Conservation (phyloP, 78 protist species). For the Dictyostelium citrinum region DNA sequence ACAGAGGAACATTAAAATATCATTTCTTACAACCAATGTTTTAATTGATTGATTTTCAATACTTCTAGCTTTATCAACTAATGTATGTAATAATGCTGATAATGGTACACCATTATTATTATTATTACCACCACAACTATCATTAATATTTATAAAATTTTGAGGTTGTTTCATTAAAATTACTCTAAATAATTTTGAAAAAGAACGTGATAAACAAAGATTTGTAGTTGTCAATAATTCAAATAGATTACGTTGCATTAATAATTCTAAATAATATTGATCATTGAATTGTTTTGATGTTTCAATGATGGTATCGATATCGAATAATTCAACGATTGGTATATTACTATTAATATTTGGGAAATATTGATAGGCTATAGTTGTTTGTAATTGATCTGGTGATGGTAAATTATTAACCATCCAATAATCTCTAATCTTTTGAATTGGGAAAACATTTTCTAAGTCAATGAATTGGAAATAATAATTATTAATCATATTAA, state of each 20-base stretch:
- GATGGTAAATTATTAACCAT: not conserved
- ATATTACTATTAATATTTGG: not conserved
- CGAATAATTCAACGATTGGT: not conserved
- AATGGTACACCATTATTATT: not conserved
- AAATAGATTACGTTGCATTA: not conserved
- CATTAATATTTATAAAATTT: not conserved
- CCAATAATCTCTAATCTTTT: not conserved
- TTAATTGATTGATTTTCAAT: not conserved
- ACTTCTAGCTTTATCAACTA: not conserved
- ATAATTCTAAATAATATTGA: not conserved
- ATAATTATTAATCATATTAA: not conserved
- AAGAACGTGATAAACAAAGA: not conserved
- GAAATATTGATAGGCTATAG: not conserved
- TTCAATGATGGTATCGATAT: not conserved
- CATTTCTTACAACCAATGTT: not conserved
- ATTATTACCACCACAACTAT: not conserved
- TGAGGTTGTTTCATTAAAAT: not conserved
- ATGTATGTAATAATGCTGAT: not conserved
- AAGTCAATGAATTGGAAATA: not conserved
- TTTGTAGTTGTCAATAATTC: not conserved
- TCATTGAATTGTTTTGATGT: not conserved
- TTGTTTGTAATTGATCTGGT: not conserved
- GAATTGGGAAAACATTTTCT: not conserved
- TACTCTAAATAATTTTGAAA: slow-evolving; percentile 30
- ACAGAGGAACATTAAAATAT: not conserved